Evolutionary conservation across 371 early-diverging fungal genomes (phyloP).

Genomic region (Lichtheimia ramosa): DNA sequence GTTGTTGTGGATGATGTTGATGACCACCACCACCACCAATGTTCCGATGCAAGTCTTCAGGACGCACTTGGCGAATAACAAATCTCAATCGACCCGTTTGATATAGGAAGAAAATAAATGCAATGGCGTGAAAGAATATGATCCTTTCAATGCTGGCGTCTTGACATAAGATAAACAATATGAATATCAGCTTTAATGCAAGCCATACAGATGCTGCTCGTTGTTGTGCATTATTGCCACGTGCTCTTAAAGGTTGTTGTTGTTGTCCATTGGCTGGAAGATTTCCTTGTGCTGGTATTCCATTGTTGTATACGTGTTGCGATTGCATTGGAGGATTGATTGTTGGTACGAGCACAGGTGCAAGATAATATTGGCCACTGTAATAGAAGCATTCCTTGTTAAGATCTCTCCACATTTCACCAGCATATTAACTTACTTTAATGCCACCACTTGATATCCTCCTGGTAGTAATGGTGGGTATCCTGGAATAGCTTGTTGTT

Average conservation of each 20-base stretch:
- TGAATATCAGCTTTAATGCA: slow-evolving; percentile 34
- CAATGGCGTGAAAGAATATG: slow-evolving; percentile 35
- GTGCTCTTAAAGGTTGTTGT: slow-evolving; percentile 3
- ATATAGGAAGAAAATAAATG: slow-evolving; percentile 40
- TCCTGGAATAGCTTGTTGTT: slow-evolving; percentile 3
- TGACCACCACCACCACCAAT: too few relatives aligned
- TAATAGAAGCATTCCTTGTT: not conserved
- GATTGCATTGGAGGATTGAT: slow-evolving; percentile 9
- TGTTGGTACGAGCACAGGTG: slow-evolving; percentile 32
- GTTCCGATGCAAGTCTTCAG: slow-evolving; percentile 18
- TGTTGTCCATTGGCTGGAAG: slow-evolving; percentile 6
- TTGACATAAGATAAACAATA: slow-evolving; percentile 42
- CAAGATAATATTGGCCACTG: slow-evolving; percentile 47
- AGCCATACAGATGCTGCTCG: slow-evolving; percentile 40
- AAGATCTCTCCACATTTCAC: not conserved
- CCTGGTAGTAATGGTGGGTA: slow-evolving; percentile 33
- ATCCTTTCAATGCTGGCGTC: slow-evolving; percentile 43
- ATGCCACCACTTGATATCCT: slow-evolving; percentile 40
- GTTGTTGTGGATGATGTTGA: slow-evolving; percentile 3
- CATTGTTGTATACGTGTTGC: slow-evolving; percentile 4
- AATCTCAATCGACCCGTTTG: slow-evolving; percentile 47
- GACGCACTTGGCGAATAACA: slow-evolving; percentile 31
- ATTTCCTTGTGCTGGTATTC: not conserved
- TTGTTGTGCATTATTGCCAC: slow-evolving; percentile 13
- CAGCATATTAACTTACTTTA: slow-evolving; percentile 31